Evolutionary conservation across 306 rosid genomes (phyloP).

Genomic region (Vigna angularis): DNA sequence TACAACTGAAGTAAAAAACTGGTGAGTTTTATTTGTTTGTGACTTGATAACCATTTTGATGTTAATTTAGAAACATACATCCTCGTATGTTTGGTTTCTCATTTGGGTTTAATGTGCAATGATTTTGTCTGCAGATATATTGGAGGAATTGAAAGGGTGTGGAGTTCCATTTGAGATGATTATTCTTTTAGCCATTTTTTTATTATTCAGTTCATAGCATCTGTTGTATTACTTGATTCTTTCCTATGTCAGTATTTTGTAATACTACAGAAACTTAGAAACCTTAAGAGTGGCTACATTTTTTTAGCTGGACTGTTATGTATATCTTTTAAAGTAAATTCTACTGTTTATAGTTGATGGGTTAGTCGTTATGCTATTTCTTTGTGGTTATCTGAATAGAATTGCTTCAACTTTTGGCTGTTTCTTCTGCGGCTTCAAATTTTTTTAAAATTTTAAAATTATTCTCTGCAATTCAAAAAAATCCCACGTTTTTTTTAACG

Average conservation of each 20-base stretch:
- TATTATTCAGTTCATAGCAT: slow-evolving; percentile 27
- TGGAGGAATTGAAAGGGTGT: slow-evolving; percentile 35
- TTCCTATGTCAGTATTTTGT: neutral
- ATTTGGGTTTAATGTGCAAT: slow-evolving; percentile 15
- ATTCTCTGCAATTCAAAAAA: too few relatives aligned
- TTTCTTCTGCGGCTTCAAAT: too few relatives aligned
- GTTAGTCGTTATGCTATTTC: neutral
- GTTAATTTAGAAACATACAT: neutral
- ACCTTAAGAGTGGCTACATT: slow-evolving; percentile 25
- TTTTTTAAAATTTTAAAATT: too few relatives aligned
- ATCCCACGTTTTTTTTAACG: too few relatives aligned
- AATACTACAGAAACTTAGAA: slow-evolving; percentile 25
- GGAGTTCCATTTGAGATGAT: slow-evolving; percentile 36
- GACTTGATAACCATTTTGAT: neutral
- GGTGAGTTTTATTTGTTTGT: slow-evolving; percentile 46
- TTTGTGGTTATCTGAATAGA: slow-evolving; percentile 14
- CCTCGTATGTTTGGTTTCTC: slow-evolving; percentile 5
- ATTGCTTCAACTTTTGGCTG: neutral
- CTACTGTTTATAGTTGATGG: slow-evolving; percentile 13
- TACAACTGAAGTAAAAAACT: slow-evolving; percentile 38
- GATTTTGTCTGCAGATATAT: slow-evolving; percentile 30
- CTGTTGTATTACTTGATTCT: slow-evolving; percentile 12
- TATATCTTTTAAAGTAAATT: slow-evolving; percentile 21
- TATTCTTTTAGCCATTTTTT: slow-evolving; percentile 25
- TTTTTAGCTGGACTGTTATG: slow-evolving; percentile 31